Conservation (phyloP, 495 filamentous ascomycete genomes). For the Polyplosphaeria fusca region DNA sequence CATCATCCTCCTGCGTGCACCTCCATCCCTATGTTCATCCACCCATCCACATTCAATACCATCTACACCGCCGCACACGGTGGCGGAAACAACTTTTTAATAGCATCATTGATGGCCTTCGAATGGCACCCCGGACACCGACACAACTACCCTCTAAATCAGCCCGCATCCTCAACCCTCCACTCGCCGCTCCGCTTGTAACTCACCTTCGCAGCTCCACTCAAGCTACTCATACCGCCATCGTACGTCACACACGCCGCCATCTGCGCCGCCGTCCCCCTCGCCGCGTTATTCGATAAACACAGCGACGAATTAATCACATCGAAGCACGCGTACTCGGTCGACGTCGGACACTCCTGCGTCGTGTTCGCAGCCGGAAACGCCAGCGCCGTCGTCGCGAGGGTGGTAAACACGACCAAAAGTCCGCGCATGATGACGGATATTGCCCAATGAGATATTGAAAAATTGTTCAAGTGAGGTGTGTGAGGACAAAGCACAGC, state of each 20-base stretch:
- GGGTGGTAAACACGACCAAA: too few relatives aligned
- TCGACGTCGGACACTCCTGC: background rate
- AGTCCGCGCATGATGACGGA: too few relatives aligned
- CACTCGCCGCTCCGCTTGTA: background rate
- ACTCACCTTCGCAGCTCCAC: background rate
- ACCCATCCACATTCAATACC: too few relatives aligned
- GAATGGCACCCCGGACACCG: constrained; percentile 12
- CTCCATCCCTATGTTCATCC: too few relatives aligned
- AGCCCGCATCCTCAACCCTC: background rate
- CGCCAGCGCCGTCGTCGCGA: too few relatives aligned
- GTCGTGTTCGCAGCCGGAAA: background rate
- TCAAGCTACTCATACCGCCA: background rate
- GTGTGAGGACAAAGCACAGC: too few relatives aligned
- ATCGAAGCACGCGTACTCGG: constrained; percentile 7
- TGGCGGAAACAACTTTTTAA: background rate
- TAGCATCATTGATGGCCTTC: background rate
- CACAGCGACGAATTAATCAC: constrained; percentile 8
- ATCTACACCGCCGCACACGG: too few relatives aligned
- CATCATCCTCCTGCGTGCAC: too few relatives aligned
- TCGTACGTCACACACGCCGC: background rate
- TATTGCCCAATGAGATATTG: too few relatives aligned
- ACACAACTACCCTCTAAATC: background rate
- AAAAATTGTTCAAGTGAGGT: too few relatives aligned
- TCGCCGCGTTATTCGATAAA: background rate
- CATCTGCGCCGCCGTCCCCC: background rate